Evolutionary conservation across 805 yeast genomes (phyloP), one percentile per base, ranked within the genome.

Genomic region (Ogataea kodamae): DNA sequence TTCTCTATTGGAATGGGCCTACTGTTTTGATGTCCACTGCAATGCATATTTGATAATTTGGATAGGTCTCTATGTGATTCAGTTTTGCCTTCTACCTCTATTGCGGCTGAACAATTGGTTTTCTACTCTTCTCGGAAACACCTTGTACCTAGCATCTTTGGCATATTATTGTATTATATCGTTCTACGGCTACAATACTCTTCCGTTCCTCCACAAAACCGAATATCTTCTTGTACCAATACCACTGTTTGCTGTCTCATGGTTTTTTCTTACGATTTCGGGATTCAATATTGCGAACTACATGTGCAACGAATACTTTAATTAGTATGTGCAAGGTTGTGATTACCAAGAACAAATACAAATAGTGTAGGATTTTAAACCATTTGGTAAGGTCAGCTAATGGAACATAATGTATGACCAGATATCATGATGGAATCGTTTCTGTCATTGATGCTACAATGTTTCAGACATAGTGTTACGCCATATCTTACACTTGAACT

Each of bases 21-120:
- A 86, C 55, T 87, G 96, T 62, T 89, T 89, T 55, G 97, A 88
- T 52, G 80, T 88, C 17, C 97, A 89, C 61, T 86, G 96, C 64
- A 89, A 89, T 58, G 74, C 95, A n/a, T 87, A 83, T 54, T 62
- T 87, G 43, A 66, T 81, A 10, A 78, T 87, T 26, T 86, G 95
- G 95, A 69, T 85, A 33, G 59, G 74, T 31, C 64, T 87, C 22
- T 84, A 87, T 56, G 68, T 86, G 42, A 40, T 84, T 18, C 95
- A 87, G 59, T 82, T 85, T 51, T 52, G 86, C 28, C 57, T 85
- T 35, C 62, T 87, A 40, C 96, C 97, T 2, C 51, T 87, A 11
- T 61, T 87, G 24, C 74, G 78, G 32, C 57, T 76, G 49, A 72
- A 78, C 44, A 77, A 73, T 42, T 78, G 87, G 63, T 49, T 84